phyloP scores from a whole-genome alignment of 306 rosid genomes.

The cucumber (Cucumis sativus) region DNA sequence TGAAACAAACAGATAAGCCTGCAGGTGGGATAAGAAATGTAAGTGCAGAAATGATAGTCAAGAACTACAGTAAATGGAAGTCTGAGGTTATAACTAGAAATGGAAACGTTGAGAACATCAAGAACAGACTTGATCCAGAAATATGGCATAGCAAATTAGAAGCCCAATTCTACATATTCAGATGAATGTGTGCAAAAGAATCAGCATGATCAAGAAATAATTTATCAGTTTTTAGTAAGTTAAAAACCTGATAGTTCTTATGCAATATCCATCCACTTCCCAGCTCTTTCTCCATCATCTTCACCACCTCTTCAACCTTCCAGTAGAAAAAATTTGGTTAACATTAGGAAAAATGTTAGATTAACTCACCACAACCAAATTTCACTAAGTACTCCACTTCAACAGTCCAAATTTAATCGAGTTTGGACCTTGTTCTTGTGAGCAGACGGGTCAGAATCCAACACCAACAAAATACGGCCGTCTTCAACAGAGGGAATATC shows the following conservation, averaged over 20 bases:
- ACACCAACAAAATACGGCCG: constrained; percentile 42
- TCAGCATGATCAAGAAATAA: neutral
- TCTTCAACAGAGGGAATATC: constrained; percentile 8
- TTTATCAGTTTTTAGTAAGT: neutral
- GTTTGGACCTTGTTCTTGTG: constrained; percentile 48
- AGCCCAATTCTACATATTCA: neutral
- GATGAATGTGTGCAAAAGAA: neutral
- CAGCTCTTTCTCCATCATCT: constrained; percentile 69
- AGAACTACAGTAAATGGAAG: neutral
- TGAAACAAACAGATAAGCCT: constrained; percentile 61
- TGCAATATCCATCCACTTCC: constrained; percentile 61
- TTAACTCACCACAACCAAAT: neutral
- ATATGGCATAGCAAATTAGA: neutral
- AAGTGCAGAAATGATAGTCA: neutral
- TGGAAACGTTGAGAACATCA: neutral
- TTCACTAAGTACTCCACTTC: neutral
- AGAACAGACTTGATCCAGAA: neutral
- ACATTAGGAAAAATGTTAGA: neutral
- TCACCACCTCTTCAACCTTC: constrained; percentile 57
- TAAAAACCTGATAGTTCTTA: constrained; percentile 48
- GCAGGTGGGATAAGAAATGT: constrained; percentile 8
- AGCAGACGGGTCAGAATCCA: constrained; percentile 37
- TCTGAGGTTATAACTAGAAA: neutral
- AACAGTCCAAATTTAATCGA: neutral
- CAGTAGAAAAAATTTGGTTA: neutral